These are phyloP conservation scores for Nymphaea colorata DNA, from an alignment of 164 flowering plant genomes.

Conservation along the genomic window DNA sequence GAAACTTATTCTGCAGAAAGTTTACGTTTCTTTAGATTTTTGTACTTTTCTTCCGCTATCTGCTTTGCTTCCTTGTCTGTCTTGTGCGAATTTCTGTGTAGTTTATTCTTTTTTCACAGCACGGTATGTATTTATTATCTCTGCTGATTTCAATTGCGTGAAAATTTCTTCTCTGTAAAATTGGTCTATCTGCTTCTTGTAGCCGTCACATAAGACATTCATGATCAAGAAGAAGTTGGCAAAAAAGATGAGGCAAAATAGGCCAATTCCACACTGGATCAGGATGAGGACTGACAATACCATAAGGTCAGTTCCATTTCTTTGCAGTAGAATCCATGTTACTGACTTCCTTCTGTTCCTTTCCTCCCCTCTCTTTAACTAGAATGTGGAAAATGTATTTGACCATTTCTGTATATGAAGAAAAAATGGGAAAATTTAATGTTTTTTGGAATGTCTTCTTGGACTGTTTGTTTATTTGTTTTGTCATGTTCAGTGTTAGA, in stretches of 20 bases:
- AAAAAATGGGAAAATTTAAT: no score
- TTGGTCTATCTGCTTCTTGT: background rate
- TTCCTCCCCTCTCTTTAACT: background rate
- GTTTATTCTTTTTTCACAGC: no score
- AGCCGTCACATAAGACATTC: conserved; percentile 17
- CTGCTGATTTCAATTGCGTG: no score
- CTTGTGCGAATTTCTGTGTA: no score
- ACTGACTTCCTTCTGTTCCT: background rate
- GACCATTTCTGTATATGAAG: background rate
- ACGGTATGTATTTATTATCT: no score
- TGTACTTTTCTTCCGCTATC: no score
- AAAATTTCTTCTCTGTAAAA: background rate
- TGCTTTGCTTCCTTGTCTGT: no score
- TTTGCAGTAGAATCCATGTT: background rate
- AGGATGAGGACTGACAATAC: conserved; percentile 17
- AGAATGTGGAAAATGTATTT: background rate
- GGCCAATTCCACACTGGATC: conserved; percentile 17
- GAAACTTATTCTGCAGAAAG: no score
- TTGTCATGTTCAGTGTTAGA: no score
- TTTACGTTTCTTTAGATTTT: no score
- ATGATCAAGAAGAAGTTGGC: conserved; percentile 18
- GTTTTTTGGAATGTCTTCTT: no score
- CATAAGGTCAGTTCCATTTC: conserved; percentile 5
- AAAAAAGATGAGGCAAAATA: conserved; percentile 16
- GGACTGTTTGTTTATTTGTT: no score